Percentiles rank a stretch among this genome's conserved stretches.
Evolutionary conservation across 1,284 basidiomycete species (phyloP).

Genomic region (Cutaneotrichosporon sp.): DNA sequence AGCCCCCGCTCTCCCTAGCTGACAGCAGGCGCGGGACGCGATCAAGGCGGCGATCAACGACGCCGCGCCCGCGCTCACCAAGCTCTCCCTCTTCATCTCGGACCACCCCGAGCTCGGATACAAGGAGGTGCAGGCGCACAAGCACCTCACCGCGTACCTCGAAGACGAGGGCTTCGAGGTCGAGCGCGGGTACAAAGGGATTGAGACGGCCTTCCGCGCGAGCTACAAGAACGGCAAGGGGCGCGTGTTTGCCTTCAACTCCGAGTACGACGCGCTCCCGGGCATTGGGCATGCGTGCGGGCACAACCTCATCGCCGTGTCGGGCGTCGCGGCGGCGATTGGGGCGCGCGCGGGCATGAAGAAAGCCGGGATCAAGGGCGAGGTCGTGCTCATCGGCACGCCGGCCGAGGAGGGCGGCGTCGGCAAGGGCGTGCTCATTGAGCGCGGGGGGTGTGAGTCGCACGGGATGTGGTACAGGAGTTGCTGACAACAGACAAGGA

Average conservation of each 20-base stretch:
- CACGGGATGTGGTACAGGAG: no score
- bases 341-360: conserved; percentile 68
- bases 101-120: conserved; percentile 47
- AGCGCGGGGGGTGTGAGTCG: conserved; percentile 72
- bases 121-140: conserved; percentile 37
- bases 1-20: no score
- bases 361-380: conserved; percentile 67
- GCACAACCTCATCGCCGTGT: conserved; percentile 81
- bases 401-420: conserved; percentile 81
- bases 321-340: conserved; percentile 73
- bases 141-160: conserved; percentile 37
- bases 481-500: conserved; percentile 22
- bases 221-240: conserved; percentile 62
- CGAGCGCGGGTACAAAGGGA: conserved; percentile 53
- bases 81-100: conserved; percentile 46
- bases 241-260: conserved; percentile 67
- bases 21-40: conserved; percentile 20
- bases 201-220: conserved; percentile 65
- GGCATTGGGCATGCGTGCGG: conserved; percentile 76
- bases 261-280: conserved; percentile 58
- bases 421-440: conserved; percentile 72
- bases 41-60: conserved; percentile 13
- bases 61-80: conserved; percentile 34
- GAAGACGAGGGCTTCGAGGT: conserved; percentile 39
- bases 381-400: conserved; percentile 76